A percentile compares a stretch with the other conserved stretches of the same genome.
Evolutionary conservation across 75 land plant species (phyloP).

Genomic region (Pinus taeda): DNA sequence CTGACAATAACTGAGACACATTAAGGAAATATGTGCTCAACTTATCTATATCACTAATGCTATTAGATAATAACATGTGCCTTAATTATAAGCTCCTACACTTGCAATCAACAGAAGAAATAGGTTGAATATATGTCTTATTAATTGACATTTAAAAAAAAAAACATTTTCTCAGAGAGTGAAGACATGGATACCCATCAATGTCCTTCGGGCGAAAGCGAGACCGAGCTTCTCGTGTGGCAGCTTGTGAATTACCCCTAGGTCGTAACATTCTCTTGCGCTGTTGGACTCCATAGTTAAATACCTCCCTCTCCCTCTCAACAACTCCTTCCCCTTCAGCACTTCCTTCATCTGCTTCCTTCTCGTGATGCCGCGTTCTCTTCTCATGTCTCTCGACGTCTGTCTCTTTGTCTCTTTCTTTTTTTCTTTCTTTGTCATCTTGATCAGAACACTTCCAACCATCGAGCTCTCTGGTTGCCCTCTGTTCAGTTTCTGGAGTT

Average conservation of each 20-base stretch:
- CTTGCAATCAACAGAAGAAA: neutral
- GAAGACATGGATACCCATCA: conserved; percentile 55
- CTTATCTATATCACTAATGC: neutral
- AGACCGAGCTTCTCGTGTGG: conserved; percentile 58
- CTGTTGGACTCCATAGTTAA: conserved; percentile 63
- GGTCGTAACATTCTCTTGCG: conserved; percentile 82
- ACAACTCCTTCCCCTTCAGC: conserved; percentile 44
- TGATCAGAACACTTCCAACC: conserved; percentile 42
- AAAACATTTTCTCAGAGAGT: neutral
- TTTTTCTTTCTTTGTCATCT: conserved; percentile 55
- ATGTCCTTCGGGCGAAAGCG: conserved; percentile 48
- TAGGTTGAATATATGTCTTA: neutral
- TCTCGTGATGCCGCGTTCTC: conserved; percentile 43
- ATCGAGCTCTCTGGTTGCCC: conserved; percentile 44
- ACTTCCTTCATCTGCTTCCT: conserved; percentile 51
- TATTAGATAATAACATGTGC: neutral
- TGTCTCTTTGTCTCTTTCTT: conserved; percentile 60
- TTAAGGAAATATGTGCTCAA: too few relatives aligned
- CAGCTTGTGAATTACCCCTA: conserved; percentile 56
- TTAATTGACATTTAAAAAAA: neutral
- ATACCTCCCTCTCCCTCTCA: conserved; percentile 60
- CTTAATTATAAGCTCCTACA: neutral
- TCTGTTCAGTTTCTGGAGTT: conserved; percentile 33
- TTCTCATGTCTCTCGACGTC: conserved; percentile 56
- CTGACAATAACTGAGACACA: too few relatives aligned